Conservation (phyloP, 768 basidiomycete species). For the Sporobolomyces phaffii region DNA sequence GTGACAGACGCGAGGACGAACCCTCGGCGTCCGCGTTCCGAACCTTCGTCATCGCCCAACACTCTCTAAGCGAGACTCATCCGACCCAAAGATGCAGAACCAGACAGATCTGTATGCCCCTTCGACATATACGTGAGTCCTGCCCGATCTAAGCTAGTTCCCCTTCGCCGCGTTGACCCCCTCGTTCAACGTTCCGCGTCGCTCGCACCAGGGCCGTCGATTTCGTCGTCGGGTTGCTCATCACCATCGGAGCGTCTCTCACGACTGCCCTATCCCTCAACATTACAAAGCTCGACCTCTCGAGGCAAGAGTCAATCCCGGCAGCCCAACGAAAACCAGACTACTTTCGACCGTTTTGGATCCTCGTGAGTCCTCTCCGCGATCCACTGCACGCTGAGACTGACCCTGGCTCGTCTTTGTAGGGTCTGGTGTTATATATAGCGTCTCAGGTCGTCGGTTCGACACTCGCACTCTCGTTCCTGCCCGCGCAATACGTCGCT, state of each 20-base stretch:
- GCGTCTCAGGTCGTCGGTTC: conserved; percentile 80
- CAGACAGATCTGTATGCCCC: conserved; percentile 23
- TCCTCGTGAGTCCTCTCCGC: conserved; percentile 49
- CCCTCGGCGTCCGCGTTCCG: neutral
- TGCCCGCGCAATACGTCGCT: conserved; percentile 84
- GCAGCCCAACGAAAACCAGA: conserved; percentile 67
- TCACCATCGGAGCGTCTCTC: conserved; percentile 54
- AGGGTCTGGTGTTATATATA: conserved; percentile 65
- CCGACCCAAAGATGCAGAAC: conserved; percentile 36
- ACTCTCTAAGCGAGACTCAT: too few species aligned
- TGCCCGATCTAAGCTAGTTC: neutral
- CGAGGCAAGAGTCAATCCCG: conserved; percentile 67
- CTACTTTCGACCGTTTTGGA: conserved; percentile 79
- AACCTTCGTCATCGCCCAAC: too few species aligned
- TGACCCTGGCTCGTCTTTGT: too few species aligned
- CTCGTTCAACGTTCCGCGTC: too few species aligned
- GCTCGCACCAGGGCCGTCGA: conserved; percentile 38
- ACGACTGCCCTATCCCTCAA: conserved; percentile 64
- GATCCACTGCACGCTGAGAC: too few species aligned
- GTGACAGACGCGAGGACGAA: too few species aligned
- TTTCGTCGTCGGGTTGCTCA: conserved; percentile 57
- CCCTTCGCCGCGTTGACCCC: neutral
- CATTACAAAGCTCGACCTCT: conserved; percentile 88
- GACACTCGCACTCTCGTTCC: conserved; percentile 77
- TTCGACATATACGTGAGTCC: conserved; percentile 6